phyloP scores from a whole-genome alignment of 2,329 filamentous ascomycete species.

The Xylariaceae sp. region DNA sequence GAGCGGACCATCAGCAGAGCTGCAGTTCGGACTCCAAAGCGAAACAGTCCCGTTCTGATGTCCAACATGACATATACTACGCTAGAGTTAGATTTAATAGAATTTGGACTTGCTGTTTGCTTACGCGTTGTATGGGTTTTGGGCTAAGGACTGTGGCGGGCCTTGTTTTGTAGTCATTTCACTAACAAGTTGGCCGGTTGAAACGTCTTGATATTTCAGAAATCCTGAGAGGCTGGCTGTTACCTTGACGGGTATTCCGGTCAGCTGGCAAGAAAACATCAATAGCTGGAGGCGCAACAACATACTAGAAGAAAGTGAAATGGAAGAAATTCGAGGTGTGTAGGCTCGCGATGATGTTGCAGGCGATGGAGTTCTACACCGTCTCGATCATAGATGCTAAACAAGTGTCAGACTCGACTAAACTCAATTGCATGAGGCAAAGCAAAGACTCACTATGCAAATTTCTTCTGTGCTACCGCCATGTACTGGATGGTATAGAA shows the following conservation, averaged over 20 bases:
- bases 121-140: constrained; percentile 82
- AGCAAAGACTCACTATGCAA: constrained; percentile 57
- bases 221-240: constrained; percentile 10
- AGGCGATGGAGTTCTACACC: constrained; percentile 84
- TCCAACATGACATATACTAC: constrained; percentile 72
- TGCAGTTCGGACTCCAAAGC: constrained; percentile 86
- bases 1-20: constrained; percentile 58
- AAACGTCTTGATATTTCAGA: constrained; percentile 91
- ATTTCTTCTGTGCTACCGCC: constrained; percentile 76
- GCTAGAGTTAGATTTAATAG: background rate
- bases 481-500: constrained; percentile 11
- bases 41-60: constrained; percentile 95
- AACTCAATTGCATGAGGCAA: too few relatives aligned
- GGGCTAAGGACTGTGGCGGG: constrained; percentile 74
- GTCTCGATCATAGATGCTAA: constrained; percentile 76
- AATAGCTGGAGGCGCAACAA: background rate
- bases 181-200: constrained; percentile 82
- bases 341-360: constrained; percentile 84
- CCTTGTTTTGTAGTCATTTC: constrained; percentile 84
- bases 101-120: background rate
- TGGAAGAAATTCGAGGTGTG: constrained; percentile 71
- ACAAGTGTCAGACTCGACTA: too few relatives aligned
- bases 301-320: constrained; percentile 83
- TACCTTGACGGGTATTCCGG: background rate
- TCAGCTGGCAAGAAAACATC: background rate